A percentile compares a stretch with the other conserved stretches of the same genome.
Evolutionary conservation across 164 flowering plant genomes (phyloP).

Genomic region (Taxillus chinensis): DNA sequence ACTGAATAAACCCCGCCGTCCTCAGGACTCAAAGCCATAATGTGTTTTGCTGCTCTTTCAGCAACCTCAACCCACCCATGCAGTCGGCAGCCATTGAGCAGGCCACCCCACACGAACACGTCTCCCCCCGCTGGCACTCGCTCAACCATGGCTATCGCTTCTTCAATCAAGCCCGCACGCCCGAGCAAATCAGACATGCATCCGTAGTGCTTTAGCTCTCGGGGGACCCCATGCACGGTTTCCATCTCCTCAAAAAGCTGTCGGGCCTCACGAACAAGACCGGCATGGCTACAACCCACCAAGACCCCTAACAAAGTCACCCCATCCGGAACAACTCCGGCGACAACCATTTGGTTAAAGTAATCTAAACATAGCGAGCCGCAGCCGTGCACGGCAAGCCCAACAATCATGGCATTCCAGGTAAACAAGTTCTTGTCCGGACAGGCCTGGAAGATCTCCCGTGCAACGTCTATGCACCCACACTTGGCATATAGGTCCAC

Average conservation of each 20-base stretch:
- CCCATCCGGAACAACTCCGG: slow-evolving; percentile 53
- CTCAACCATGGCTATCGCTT: slow-evolving; percentile 52
- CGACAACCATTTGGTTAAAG: slow-evolving; percentile 38
- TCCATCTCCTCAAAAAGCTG: slow-evolving; percentile 54
- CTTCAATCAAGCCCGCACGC: slow-evolving; percentile 60
- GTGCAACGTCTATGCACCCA: slow-evolving; percentile 51
- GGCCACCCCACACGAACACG: slow-evolving; percentile 68
- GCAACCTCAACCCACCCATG: slow-evolving; percentile 66
- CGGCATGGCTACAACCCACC: slow-evolving; percentile 72
- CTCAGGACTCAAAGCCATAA: slow-evolving; percentile 51
- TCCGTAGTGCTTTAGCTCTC: slow-evolving; percentile 71
- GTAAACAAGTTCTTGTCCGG: slow-evolving; percentile 39
- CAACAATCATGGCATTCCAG: slow-evolving; percentile 78
- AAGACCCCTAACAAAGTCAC: slow-evolving; percentile 56
- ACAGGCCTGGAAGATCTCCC: slow-evolving; percentile 36
- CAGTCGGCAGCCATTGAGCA: slow-evolving; percentile 72
- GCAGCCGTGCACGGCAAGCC: slow-evolving; percentile 65
- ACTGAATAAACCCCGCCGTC: slow-evolving; percentile 70
- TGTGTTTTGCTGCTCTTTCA: slow-evolving; percentile 48
- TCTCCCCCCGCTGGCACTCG: slow-evolving; percentile 58
- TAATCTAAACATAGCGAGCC: slow-evolving; percentile 30
- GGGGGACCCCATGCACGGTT: slow-evolving; percentile 30
- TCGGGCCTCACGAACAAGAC: slow-evolving; percentile 44
- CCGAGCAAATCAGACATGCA: slow-evolving; percentile 84
- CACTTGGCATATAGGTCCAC: slow-evolving; percentile 82